A percentile compares a stretch with the other conserved stretches of the same genome.
Evolutionary conservation across 306 rosid genomes (phyloP).

Genomic region (Glycine tomentella): DNA sequence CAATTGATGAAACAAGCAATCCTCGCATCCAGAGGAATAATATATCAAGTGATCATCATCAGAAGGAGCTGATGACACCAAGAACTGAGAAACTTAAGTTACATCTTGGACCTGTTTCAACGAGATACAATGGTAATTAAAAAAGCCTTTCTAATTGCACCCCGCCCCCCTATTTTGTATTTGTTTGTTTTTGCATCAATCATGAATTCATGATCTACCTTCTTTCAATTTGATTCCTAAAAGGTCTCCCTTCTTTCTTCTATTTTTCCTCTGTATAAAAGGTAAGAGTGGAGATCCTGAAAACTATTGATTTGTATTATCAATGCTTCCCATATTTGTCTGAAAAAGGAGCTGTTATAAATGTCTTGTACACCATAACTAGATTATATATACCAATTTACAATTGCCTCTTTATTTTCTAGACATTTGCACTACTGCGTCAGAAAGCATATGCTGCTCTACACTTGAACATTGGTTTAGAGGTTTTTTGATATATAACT

Average conservation of each 20-base stretch:
- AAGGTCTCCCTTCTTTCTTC: slow-evolving; percentile 7
- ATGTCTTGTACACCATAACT: slow-evolving; percentile 6
- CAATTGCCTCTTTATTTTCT: slow-evolving; percentile 22
- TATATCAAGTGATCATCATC: slow-evolving; percentile 36
- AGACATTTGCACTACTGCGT: neutral
- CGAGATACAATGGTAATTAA: slow-evolving; percentile 52
- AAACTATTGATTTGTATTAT: slow-evolving; percentile 1
- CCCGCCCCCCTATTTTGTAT: neutral
- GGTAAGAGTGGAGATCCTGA: slow-evolving; percentile 17
- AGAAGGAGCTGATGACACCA: slow-evolving; percentile 34
- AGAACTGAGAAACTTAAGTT: slow-evolving; percentile 33
- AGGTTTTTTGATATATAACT: slow-evolving; percentile 2
- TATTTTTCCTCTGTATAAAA: slow-evolving; percentile 7
- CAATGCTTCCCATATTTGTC: slow-evolving; percentile 8
- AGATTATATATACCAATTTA: slow-evolving; percentile 24
- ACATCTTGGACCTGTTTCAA: slow-evolving; percentile 43
- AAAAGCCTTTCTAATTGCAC: neutral
- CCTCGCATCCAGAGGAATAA: slow-evolving; percentile 38
- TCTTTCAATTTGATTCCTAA: slow-evolving; percentile 26
- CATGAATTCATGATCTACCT: neutral
- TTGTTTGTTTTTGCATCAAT: neutral
- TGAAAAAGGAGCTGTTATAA: neutral
- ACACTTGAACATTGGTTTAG: slow-evolving; percentile 3
- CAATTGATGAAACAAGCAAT: slow-evolving; percentile 31
- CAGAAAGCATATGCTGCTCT: slow-evolving; percentile 13